phyloP scores from a whole-genome alignment of 495 filamentous ascomycete species.

The Thermothielavioides terrestris region DNA sequence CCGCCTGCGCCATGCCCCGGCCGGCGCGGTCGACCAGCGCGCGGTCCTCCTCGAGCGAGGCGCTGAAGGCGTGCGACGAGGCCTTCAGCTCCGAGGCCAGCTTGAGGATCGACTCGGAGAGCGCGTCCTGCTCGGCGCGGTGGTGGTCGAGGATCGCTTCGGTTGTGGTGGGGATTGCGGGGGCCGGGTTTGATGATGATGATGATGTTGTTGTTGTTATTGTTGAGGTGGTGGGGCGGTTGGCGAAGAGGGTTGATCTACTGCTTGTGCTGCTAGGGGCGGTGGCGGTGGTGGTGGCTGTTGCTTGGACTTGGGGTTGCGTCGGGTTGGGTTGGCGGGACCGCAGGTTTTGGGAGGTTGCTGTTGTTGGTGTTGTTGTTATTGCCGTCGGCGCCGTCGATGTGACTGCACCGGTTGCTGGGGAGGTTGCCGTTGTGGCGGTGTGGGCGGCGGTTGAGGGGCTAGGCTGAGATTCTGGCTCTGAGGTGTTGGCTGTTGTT shows the following conservation, averaged over 20 bases:
- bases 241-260: conserved; percentile 31
- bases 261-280: conserved; percentile 2
- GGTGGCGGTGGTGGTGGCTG: conserved; percentile 15
- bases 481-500: background rate
- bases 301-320: background rate
- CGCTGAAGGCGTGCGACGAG: conserved; percentile 59
- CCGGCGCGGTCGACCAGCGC: conserved; percentile 59
- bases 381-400: background rate
- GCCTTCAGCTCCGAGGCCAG: conserved; percentile 73
- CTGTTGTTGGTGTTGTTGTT: conserved; percentile 14
- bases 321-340: conserved; percentile 14
- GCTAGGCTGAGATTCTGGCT: conserved; percentile 4
- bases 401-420: background rate
- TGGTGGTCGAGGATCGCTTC: conserved; percentile 67
- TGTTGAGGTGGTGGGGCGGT: conserved; percentile 4
- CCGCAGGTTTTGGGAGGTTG: conserved; percentile 20
- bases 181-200: conserved; percentile 14
- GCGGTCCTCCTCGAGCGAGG: conserved; percentile 63
- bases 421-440: background rate
- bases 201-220: background rate
- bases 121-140: conserved; percentile 71
- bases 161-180: conserved; percentile 24
- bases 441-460: conserved; percentile 1
- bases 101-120: conserved; percentile 67
- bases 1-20: conserved; percentile 67